These are phyloP conservation scores for Coemansia reversa DNA, from an alignment of 192 early-diverging fungal species.

Conservation along the genomic window DNA sequence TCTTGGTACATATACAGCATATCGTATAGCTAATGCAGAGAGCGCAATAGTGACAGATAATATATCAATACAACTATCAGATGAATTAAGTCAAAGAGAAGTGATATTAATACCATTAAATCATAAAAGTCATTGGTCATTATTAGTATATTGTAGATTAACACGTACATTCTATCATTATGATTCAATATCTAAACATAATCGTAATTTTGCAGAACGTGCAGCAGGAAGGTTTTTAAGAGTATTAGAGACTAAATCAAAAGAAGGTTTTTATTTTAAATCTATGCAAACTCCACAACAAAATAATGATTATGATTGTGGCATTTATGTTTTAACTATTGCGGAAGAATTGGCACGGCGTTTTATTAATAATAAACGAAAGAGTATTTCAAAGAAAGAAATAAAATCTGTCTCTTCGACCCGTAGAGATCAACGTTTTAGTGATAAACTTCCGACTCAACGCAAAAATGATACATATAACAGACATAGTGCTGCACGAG, in stretches of 20 bases:
- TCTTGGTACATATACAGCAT: conserved; percentile 53
- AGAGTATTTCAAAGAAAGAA: neutral
- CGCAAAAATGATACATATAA: neutral
- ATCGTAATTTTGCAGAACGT: conserved; percentile 50
- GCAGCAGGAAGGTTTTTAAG: conserved; percentile 45
- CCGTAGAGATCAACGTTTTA: neutral
- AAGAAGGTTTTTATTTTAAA: conserved; percentile 54
- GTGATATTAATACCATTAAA: conserved; percentile 52
- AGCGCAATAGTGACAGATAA: conserved; percentile 39
- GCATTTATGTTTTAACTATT: conserved; percentile 52
- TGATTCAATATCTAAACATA: conserved; percentile 50
- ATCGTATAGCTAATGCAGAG: conserved; percentile 53
- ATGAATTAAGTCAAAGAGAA: conserved; percentile 34
- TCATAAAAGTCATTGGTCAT: conserved; percentile 51
- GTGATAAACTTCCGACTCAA: conserved; percentile 1
- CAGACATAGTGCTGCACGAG: conserved; percentile 17
- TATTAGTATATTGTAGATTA: conserved; percentile 48
- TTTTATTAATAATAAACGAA: conserved; percentile 42
- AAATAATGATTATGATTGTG: conserved; percentile 55
- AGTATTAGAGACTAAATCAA: conserved; percentile 38
- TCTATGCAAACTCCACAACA: conserved; percentile 57
- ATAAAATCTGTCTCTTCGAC: neutral
- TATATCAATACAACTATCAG: conserved; percentile 43
- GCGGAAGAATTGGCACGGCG: conserved; percentile 48
- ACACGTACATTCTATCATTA: conserved; percentile 56